Base-by-base conservation (phyloP, 306 rosid genomes). In the Malus asiatica region DNA sequence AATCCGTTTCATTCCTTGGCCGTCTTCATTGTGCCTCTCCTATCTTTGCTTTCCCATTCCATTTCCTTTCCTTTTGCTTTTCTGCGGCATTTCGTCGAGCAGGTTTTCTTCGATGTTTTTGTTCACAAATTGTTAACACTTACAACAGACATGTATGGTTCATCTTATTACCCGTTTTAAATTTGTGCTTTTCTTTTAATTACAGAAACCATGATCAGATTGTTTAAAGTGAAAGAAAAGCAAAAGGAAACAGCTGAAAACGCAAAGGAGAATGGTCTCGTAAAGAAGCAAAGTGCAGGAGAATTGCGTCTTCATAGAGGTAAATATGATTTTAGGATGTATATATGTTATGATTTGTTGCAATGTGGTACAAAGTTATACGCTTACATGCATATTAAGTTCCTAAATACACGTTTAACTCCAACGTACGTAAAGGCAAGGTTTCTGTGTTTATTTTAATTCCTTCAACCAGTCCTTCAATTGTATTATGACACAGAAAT, bases 241-340 rank as follows among this genome's bases (percentile, higher is more conserved):
- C 85, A 81, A 75, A 79, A 79, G 61, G 85, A 84, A 77, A 44
- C 55, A 15, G 81, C 78, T 18, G 71, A 62, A 29, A 81, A 78
- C 45, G 83, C 83, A 30, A 81, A 76, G 25, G 81, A 72, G 32
- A 60, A 48, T 52, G 74, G 64, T 20, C 79, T 82, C 1, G 71
- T 75, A 51, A 84, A 81, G 83, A 84, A 78, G 77, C 88, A 78
- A 81, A 71, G 46, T 72, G 81, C 88, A 27, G 88, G 88, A 11
- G 88, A 84, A 76, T 84, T 84, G 22, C 88, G 85, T 30, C 81
- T 81, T 71, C 88, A 81, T 33, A 84, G 68, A 84, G 88, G 85
- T 81, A 13, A 40, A 8, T 40, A 40, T 5, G 57, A 51, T 14
- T 51, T 51, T 51, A 51, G 57, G 20, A 51, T 1, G n/a, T 51